These are phyloP conservation scores for Raphanus raphanistrum DNA, from an alignment of 345 rosid species.

Conservation along the genomic window DNA sequence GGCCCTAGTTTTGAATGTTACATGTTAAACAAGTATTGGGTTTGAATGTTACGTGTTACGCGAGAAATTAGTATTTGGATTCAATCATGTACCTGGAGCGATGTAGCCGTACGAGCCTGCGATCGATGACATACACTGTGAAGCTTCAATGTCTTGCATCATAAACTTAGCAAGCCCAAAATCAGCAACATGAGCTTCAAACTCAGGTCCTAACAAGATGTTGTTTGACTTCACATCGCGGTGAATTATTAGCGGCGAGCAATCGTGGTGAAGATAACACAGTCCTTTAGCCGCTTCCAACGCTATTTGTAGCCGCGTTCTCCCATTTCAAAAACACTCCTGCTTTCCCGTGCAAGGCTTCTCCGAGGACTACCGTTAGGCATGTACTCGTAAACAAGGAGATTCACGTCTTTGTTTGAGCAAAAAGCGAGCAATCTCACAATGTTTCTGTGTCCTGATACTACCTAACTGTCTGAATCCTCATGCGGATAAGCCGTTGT, in stretches of 20 bases:
- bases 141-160: conserved; percentile 71
- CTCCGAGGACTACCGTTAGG: conserved; percentile 91
- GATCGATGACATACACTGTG: conserved; percentile 93
- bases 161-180: conserved; percentile 92
- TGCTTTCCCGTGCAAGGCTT: conserved; percentile 77
- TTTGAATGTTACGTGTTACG: not conserved
- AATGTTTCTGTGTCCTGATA: conserved; percentile 91
- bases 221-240: conserved; percentile 94
- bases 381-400: conserved; percentile 93
- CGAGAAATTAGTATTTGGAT: not conserved
- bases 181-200: conserved; percentile 97
- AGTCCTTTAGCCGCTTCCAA: conserved; percentile 88
- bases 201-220: conserved; percentile 74
- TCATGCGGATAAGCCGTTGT: conserved; percentile 86
- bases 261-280: conserved; percentile 94
- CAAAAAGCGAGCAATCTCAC: conserved; percentile 84
- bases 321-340: conserved; percentile 73
- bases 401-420: conserved; percentile 76
- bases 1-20: not conserved
- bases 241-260: conserved; percentile 84
- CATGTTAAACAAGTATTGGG: conserved; percentile 5
- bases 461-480: conserved; percentile 78
- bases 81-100: conserved; percentile 74
- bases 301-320: conserved; percentile 75
- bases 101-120: conserved; percentile 97